Evolutionary conservation across 345 rosid species (phyloP).

Genomic region (Cardamine resedifolia): DNA sequence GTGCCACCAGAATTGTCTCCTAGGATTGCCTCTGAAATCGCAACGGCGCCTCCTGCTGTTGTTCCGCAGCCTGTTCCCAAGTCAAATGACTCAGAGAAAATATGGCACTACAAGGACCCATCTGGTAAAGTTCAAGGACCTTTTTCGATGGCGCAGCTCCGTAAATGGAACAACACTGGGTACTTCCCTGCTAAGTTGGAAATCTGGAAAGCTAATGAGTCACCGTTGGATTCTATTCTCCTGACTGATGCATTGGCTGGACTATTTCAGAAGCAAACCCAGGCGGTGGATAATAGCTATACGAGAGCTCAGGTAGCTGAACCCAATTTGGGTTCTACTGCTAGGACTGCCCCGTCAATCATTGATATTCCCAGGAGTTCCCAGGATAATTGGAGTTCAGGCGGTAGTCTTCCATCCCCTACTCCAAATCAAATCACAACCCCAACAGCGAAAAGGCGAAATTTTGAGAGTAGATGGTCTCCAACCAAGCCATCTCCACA

Average conservation of each 20-base stretch:
- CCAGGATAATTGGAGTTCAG: conserved; percentile 58
- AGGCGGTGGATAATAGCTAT: conserved; percentile 38
- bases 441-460: conserved; percentile 44
- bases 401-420: conserved; percentile 85
- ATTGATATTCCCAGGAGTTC: conserved; percentile 57
- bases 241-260: conserved; percentile 78
- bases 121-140: conserved; percentile 96
- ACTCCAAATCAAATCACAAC: conserved; percentile 68
- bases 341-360: conserved; percentile 43
- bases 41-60: conserved; percentile 42
- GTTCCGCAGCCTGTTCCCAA: conserved; percentile 46
- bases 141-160: conserved; percentile 88
- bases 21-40: conserved; percentile 46
- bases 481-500: conserved; percentile 54
- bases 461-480: conserved; percentile 66
- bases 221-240: conserved; percentile 67
- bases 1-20: conserved; percentile 48
- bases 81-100: conserved; percentile 77
- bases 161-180: conserved; percentile 92
- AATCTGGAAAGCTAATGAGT: conserved; percentile 76
- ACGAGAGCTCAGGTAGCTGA: conserved; percentile 46
- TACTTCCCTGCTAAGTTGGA: conserved; percentile 84
- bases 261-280: conserved; percentile 54
- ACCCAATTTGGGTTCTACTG: conserved; percentile 37
- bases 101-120: conserved; percentile 95